These are phyloP conservation scores for Phytopythium ostracodes DNA, from an alignment of 352 stramenopile genomes.

Conservation along the genomic window DNA sequence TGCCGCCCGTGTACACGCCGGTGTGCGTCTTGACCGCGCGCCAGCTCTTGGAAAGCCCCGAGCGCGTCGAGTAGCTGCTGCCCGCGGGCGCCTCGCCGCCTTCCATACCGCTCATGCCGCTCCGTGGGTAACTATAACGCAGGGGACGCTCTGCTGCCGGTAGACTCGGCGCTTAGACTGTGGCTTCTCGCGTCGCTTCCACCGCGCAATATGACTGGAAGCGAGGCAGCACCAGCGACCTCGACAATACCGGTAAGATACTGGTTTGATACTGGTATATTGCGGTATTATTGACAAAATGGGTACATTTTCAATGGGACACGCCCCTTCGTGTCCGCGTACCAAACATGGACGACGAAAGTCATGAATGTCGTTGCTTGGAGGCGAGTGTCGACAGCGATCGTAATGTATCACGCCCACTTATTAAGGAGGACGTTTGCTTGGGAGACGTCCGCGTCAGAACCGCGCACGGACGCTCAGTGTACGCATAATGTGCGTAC, in stretches of 20 bases:
- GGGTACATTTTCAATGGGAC: neutral
- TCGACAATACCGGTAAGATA: neutral
- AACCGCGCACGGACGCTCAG: no score
- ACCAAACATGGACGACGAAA: no score
- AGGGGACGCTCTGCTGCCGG: no score
- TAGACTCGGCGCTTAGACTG: no score
- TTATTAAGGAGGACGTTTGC: no score
- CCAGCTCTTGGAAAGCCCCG: slow-evolving; percentile 77
- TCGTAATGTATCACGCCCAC: no score
- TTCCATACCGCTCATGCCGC: slow-evolving; percentile 8
- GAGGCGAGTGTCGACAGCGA: no score
- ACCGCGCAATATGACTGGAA: slow-evolving; percentile 27
- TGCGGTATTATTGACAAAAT: neutral
- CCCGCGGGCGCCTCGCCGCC: slow-evolving; percentile 5
- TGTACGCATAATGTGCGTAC: no score
- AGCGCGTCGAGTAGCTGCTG: slow-evolving; percentile 58
- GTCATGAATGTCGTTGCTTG: no score
- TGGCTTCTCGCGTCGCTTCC: slow-evolving; percentile 11
- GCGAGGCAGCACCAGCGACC: neutral
- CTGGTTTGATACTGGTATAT: neutral
- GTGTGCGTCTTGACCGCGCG: slow-evolving; percentile 70
- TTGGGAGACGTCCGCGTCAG: no score
- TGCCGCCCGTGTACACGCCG: slow-evolving; percentile 81
- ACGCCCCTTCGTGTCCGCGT: neutral
- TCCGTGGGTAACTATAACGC: slow-evolving; percentile 3